Base-by-base conservation (phyloP, 2,329 filamentous ascomycete genomes). In the Cercospora zeina region DNA sequence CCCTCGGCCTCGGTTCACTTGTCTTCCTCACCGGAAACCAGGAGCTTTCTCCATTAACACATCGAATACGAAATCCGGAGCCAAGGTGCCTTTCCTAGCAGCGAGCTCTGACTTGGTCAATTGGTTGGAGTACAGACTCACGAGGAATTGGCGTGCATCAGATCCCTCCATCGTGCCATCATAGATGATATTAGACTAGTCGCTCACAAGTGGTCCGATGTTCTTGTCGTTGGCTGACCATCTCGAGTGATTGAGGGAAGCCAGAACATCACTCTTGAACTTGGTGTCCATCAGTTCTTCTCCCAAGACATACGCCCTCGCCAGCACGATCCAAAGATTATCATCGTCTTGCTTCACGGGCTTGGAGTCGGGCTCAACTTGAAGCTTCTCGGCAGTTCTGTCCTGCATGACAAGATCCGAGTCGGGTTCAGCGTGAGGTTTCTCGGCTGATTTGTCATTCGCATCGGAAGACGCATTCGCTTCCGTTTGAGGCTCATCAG, bases 121-220 rank as follows among this genome's bases (percentile, higher is more conserved):
- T 4, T 3, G 33, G 4, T 1, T 4, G 2, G 11, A 8, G 21
- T 56, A 42, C 1, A 56, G 53, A 11, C 7, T 16, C 11, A 54
- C 47, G 6, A 59, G 16, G 6, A 59, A 59, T 2, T n/a, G 1
- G 9, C 57, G n/a, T 11, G 57, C 57, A 8, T 4, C 7, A 9
- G 57, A 59, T 0, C 14, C 24, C 24, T 30, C 31, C 13, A 24
- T 47, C 19, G 57, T 59, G n/a, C 47, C 57, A 1, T 34, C 21
- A 21, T 59, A 59, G 57, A 59, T 59, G 21, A 50, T 59, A 9
- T 14, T 30, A 6, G 49, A 33, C 4, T 54, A n/a, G 6, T 24
- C n/a, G 7, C 8, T 21, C 6, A 50, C 10, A 4, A 50, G 2
- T 2, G 47, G 11, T 31, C 0, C 13, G 30, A 27, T 7, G 27